A percentile compares a stretch with the other conserved stretches of the same genome.
Evolutionary conservation across 805 yeast species (phyloP).

Genomic region (Ogataea saltuana): DNA sequence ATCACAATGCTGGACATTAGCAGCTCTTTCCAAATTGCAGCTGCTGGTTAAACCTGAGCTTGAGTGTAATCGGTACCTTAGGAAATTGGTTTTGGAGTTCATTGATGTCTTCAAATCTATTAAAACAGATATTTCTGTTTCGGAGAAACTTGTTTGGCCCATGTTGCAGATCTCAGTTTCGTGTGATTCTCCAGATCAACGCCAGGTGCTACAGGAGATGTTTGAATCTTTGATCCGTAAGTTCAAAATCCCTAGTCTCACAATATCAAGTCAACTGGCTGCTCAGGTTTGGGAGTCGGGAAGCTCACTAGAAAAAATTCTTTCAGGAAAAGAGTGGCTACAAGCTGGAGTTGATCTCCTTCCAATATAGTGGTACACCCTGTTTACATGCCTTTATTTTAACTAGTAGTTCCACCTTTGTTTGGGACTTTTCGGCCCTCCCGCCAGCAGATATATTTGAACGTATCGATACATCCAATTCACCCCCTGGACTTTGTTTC

Average conservation of each 20-base stretch:
- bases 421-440: slow-evolving; percentile 45
- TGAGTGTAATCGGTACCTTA: no score
- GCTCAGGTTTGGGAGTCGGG: slow-evolving; percentile 42
- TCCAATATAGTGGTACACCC: slow-evolving; percentile 29
- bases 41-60: slow-evolving; percentile 36
- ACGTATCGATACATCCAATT: slow-evolving; percentile 40
- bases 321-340: slow-evolving; percentile 40
- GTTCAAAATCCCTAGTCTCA: slow-evolving; percentile 45
- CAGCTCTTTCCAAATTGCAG: slow-evolving; percentile 34
- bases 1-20: slow-evolving; percentile 46
- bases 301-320: slow-evolving; percentile 38
- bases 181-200: slow-evolving; percentile 35
- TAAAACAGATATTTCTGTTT: slow-evolving; percentile 40
- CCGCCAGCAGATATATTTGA: slow-evolving; percentile 42
- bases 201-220: slow-evolving; percentile 26
- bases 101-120: slow-evolving; percentile 41
- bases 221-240: slow-evolving; percentile 38
- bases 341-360: slow-evolving; percentile 47
- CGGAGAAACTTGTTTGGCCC: slow-evolving; percentile 56
- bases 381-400: not conserved
- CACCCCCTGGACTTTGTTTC: slow-evolving; percentile 42
- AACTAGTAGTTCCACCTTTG: slow-evolving; percentile 18
- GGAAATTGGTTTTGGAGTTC: slow-evolving; percentile 41
- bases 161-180: slow-evolving; percentile 47
- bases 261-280: slow-evolving; percentile 38